Percentiles rank a stretch among this genome's conserved stretches.
Evolutionary conservation across 2,329 filamentous ascomycete genomes (phyloP).

Genomic region (Neurospora sp.): DNA sequence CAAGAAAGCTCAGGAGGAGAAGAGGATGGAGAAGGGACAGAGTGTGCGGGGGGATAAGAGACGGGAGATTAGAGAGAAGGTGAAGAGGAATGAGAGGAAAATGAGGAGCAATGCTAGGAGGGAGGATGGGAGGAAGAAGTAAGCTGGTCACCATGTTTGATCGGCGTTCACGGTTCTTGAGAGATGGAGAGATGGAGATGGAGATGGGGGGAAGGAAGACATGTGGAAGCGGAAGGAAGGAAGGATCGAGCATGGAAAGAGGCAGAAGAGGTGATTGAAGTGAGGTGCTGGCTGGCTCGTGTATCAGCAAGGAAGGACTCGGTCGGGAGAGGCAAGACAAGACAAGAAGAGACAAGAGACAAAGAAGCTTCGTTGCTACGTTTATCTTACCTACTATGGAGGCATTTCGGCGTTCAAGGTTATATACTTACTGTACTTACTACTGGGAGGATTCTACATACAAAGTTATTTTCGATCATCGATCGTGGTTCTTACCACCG

Average conservation of each 20-base stretch:
- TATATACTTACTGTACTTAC: not conserved
- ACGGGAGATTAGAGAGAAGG: constrained; percentile 55
- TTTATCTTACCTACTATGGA: not conserved
- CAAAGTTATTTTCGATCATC: not conserved
- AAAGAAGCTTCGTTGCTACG: not conserved
- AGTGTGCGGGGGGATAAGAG: constrained; percentile 52
- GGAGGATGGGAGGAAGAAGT: constrained; percentile 19
- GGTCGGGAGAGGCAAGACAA: not conserved
- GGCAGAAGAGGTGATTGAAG: not conserved
- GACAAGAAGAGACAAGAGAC: not conserved
- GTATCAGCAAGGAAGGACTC: not conserved
- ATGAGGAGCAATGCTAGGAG: constrained; percentile 58
- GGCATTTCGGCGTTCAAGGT: not conserved
- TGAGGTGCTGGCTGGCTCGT: not conserved
- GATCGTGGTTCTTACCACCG: not conserved
- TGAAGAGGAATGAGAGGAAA: constrained; percentile 60
- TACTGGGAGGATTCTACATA: not conserved
- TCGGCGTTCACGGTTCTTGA: not conserved
- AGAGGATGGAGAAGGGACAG: constrained; percentile 41
- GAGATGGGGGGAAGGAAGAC: not conserved
- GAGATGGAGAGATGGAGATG: not conserved
- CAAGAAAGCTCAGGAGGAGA: constrained; percentile 55
- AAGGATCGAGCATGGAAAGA: not conserved
- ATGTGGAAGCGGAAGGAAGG: not conserved
- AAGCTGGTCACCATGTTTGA: not conserved